phyloP scores from a whole-genome alignment of 2,329 filamentous ascomycete genomes.

The Amesomyces nigricolor region DNA sequence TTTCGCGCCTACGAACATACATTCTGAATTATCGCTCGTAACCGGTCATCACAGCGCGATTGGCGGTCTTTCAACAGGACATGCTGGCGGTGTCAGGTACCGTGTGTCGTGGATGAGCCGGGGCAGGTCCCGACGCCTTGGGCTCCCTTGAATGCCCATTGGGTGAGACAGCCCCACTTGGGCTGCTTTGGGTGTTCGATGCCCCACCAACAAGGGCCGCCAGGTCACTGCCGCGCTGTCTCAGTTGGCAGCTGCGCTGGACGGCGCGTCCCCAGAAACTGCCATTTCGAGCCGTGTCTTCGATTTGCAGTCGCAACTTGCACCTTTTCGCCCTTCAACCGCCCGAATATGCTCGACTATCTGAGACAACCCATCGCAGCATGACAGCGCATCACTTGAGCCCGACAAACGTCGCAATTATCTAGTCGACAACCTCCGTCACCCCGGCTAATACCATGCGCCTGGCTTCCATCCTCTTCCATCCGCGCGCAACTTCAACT shows the following conservation, averaged over 20 bases:
- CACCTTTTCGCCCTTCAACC: not conserved
- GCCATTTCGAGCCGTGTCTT: not conserved
- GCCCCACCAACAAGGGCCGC: not conserved
- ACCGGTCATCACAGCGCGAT: no score
- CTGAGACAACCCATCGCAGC: not conserved
- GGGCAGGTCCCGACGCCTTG: not conserved
- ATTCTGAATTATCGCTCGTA: no score
- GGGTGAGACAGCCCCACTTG: no score
- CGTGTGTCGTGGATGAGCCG: no score
- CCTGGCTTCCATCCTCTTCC: not conserved
- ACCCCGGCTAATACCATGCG: not conserved
- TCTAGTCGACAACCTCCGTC: not conserved
- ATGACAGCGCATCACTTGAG: conserved; percentile 9
- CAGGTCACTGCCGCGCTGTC: not conserved
- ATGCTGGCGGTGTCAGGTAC: not conserved
- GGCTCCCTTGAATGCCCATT: no score
- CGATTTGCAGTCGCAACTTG: not conserved
- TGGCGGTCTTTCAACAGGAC: no score
- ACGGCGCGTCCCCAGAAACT: not conserved
- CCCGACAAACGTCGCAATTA: not conserved
- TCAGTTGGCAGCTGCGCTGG: not conserved
- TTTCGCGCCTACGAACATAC: no score
- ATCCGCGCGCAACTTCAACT: not conserved
- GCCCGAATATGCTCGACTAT: not conserved
- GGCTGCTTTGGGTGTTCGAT: not conserved